Percentiles rank a stretch among this genome's conserved stretches.
Evolutionary conservation across 148 eudicot genomes (phyloP).

Genomic region (Silene conica): DNA sequence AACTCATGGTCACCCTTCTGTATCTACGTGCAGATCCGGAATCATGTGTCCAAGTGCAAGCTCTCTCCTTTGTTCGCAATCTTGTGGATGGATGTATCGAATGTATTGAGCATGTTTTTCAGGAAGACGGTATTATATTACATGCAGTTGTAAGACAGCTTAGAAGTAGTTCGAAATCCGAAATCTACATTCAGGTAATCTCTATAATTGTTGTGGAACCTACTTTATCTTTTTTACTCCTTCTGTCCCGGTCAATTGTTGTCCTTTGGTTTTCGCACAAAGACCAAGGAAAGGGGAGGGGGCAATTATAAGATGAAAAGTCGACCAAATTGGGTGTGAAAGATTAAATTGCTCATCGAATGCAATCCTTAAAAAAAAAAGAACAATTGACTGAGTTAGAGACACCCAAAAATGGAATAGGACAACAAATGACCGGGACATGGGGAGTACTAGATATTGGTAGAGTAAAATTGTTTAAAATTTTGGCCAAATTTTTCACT

Average conservation of each 20-base stretch:
- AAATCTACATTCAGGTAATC: conserved; percentile 79
- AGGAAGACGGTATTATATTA: conserved; percentile 60
- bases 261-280: too few species aligned
- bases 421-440: too few species aligned
- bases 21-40: conserved; percentile 56
- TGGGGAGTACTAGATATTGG: background rate
- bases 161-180: conserved; percentile 41
- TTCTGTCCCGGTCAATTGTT: too few species aligned
- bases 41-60: conserved; percentile 90
- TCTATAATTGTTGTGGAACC: background rate
- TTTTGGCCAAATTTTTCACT: background rate
- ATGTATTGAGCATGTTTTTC: conserved; percentile 55
- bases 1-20: background rate
- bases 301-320: too few species aligned
- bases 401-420: too few species aligned
- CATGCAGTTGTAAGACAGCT: conserved; percentile 70
- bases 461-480: background rate
- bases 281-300: too few species aligned
- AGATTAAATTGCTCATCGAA: too few species aligned
- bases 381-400: too few species aligned
- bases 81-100: conserved; percentile 73
- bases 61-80: conserved; percentile 74
- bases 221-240: background rate
- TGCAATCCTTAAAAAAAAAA: too few species aligned
- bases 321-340: too few species aligned